Base-by-base conservation (phyloP, 176 grass and related monocot species). In the Rhipidocladum racemiflorum region DNA sequence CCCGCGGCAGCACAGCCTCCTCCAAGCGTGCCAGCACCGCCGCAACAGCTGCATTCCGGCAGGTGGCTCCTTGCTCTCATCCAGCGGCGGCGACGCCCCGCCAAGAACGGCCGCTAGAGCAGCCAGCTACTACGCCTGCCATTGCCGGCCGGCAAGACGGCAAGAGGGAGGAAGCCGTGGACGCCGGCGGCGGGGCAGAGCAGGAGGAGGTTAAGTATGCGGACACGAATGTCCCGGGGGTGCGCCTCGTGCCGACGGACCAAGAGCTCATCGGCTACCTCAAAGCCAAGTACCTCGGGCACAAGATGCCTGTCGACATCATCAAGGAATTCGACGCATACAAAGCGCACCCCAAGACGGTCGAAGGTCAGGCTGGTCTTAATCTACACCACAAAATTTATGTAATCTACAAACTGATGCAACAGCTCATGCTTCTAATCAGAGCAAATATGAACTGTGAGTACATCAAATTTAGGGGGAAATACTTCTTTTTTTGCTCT, bases 241-340 rank as follows among this genome's bases (percentile, higher is more conserved):
- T 89, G 18, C 76, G 82, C 61, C 85, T 89, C 43, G 9, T 0
- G 0, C 87, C 87, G 9, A 36, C 11, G 25, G 23, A 49, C 68
- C 9, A 17, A 14, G 62, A 89, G 53, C 7, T 85, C 49, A 75
- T 89, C 51, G 6, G 2, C 29, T 85, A 5, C 70, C 81, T 89
- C 13, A 23, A 3, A 30, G 5, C 7, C 14, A 89, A 89, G 51
- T 75, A 85, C 53, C 69, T 8, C 5, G 61, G 61, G 23, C 18
- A 8, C 32, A 1, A 20, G 18, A 30, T 81, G 69, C 76, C 87
- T 0, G 82, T 80, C n/a, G 17, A 53, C 30, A 61, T 75, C n/a
- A n/a, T n/a, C 82, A 62, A 68, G 23, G 61, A 61, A 0, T 43
- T 69, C 24, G 4, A 85, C 40, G 70, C 80, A 14, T 85, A 57